Base-by-base conservation (phyloP, 176 grass and related monocot genomes). In the Stipa capillata region DNA sequence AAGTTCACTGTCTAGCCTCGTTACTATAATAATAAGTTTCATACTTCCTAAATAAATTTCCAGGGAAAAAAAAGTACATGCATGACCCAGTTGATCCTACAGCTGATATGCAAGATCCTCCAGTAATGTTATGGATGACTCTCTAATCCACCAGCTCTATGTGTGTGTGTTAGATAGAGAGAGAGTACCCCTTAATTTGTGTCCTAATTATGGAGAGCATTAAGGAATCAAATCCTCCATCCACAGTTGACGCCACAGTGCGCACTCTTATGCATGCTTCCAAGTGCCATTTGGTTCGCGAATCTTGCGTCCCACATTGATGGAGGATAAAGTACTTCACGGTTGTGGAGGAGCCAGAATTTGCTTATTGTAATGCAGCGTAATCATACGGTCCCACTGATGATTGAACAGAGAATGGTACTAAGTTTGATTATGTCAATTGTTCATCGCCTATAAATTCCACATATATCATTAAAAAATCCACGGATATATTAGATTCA, bases 191-290 rank as follows among this genome's bases (percentile, higher is more conserved):
- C 67, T 73, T 25, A 71, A 71, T 61, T 11, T 4, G 35, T 72
- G 24, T 69, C 40, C 11, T 79, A 64, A 61, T 39, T 72, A 34
- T 7, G 20, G 75, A 84, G 72, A 61, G 31, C 48, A 57, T 45
- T 8, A 31, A 85, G 57, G 68, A 80, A 88, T 74, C 50, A 73
- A 84, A 88, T 74, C 49, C 62, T 52, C n/a, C n/a, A n/a, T 58
- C 43, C 49, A 62, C 55, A 77, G 15, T 67, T 16, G 80, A 74
- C 9, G 4, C 24, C 25, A 66, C 34, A 24, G 45, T 32, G 31
- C 6, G 23, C 29, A 73, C 44, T 37, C 2, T n/a, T n/a, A n/a
- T n/a, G 7, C 59, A 27, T 57, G 78, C 49, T 53, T 33, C 67
- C 35, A 14, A 55, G 17, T 85, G 77, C 24, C 25, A 33, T 56